Evolutionary conservation across 2,329 filamentous ascomycete genomes (phyloP).

Genomic region (Fusarium tjaetaba): DNA sequence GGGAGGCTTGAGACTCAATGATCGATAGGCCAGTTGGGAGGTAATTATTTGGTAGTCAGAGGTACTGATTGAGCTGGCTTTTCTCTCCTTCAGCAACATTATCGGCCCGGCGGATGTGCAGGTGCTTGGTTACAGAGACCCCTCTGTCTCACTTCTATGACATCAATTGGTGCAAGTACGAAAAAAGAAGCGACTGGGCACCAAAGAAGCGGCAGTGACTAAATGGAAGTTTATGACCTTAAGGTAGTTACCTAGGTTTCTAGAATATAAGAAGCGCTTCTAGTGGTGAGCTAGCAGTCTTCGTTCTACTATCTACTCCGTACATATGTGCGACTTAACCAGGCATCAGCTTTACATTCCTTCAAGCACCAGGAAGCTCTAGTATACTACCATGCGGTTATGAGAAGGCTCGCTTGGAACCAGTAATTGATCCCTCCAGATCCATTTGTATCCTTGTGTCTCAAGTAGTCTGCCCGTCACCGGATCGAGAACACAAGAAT

Average conservation of each 20-base stretch:
- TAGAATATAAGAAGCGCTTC: background rate
- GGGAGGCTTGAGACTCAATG: background rate
- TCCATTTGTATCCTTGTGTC: background rate
- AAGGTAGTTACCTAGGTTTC: background rate
- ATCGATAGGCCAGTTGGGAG: background rate
- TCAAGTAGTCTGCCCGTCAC: too few relatives aligned
- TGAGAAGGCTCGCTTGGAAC: background rate
- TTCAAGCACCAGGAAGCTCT: background rate
- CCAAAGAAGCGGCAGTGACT: too few relatives aligned
- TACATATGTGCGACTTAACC: background rate
- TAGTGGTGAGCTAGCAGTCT: background rate
- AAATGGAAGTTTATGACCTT: too few relatives aligned
- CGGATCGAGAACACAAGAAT: background rate
- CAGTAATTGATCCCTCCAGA: background rate
- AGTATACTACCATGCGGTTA: background rate
- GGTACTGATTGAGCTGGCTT: background rate
- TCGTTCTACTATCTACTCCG: too few relatives aligned
- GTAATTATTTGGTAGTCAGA: background rate
- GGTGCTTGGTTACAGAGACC: background rate
- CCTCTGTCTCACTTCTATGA: background rate
- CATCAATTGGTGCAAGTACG: background rate
- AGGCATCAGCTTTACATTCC: background rate
- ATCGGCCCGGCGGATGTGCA: background rate
- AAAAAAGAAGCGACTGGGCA: background rate
- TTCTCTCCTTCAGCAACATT: background rate